Evolutionary conservation across 148 eudicot species (phyloP).

Genomic region (Selenicereus undatus): DNA sequence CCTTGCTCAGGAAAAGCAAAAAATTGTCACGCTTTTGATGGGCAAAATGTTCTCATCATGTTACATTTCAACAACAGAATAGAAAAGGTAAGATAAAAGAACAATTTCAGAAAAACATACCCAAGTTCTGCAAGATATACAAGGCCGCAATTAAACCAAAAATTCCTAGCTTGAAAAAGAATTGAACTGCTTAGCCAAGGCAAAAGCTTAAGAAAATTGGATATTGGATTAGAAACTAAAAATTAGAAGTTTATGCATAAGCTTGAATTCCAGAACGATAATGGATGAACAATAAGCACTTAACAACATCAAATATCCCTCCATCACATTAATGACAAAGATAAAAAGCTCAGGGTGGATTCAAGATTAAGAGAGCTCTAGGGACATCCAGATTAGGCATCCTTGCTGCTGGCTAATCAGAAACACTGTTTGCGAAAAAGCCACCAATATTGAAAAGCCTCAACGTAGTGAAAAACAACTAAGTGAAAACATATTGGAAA

Average conservation of each 20-base stretch:
- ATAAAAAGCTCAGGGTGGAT: background rate
- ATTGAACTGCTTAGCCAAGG: background rate
- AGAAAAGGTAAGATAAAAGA: constrained; percentile 1
- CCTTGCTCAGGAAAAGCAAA: background rate
- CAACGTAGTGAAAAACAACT: too few relatives aligned
- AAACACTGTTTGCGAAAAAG: background rate
- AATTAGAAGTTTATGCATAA: background rate
- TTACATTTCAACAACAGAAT: background rate
- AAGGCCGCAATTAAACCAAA: constrained; percentile 88
- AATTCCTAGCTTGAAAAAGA: constrained; percentile 81
- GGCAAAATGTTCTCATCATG: background rate
- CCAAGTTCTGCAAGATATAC: constrained; percentile 97
- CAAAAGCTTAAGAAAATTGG: too few relatives aligned
- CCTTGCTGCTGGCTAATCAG: background rate
- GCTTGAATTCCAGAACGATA: background rate
- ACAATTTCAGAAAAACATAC: constrained; percentile 34
- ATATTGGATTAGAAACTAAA: background rate
- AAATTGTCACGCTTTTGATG: background rate
- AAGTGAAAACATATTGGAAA: background rate
- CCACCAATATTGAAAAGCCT: background rate
- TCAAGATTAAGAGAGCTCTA: background rate
- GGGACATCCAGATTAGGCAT: background rate
- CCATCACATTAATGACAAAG: background rate
- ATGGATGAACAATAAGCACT: background rate
- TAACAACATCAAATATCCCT: background rate